Percentiles rank a stretch among this genome's conserved stretches.
phyloP scores from a whole-genome alignment of 2,329 filamentous ascomycete species.

The Colletotrichum australisinense region DNA sequence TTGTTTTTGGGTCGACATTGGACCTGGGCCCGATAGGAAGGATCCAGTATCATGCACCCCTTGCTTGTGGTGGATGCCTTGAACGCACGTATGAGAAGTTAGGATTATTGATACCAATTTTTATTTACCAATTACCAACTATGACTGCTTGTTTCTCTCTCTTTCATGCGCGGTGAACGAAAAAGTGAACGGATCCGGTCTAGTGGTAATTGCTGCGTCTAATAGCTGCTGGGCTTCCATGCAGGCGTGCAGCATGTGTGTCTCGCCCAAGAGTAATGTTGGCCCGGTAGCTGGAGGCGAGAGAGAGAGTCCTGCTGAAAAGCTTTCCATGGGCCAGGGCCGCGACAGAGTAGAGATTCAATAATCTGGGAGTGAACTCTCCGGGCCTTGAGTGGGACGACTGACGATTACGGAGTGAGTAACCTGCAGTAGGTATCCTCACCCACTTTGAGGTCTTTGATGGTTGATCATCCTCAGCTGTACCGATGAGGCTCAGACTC shows the following conservation, averaged over 20 bases:
- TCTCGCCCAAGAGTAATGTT: background rate
- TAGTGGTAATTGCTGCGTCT: background rate
- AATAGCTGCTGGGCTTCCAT: background rate
- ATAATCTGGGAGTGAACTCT: too few relatives aligned
- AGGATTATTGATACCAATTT: conserved; percentile 29
- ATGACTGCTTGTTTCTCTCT: background rate
- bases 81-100: conserved; percentile 24
- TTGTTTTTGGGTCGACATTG: background rate
- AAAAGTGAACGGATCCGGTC: background rate
- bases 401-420: too few relatives aligned
- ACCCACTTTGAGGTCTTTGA: too few relatives aligned
- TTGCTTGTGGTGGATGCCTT: conserved; percentile 25
- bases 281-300: background rate
- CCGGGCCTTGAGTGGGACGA: too few relatives aligned
- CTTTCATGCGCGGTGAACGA: background rate
- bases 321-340: background rate
- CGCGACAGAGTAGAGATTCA: too few relatives aligned
- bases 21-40: conserved; percentile 29
- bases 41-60: conserved; percentile 33
- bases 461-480: too few relatives aligned
- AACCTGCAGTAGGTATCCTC: too few relatives aligned
- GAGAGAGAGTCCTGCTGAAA: background rate
- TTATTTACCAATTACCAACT: background rate
- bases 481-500: too few relatives aligned
- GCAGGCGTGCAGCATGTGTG: background rate